Percentiles rank a stretch among this genome's conserved stretches.
Conservation (phyloP, 2,329 filamentous ascomycete species). For the Fusarium sulawesiense region DNA sequence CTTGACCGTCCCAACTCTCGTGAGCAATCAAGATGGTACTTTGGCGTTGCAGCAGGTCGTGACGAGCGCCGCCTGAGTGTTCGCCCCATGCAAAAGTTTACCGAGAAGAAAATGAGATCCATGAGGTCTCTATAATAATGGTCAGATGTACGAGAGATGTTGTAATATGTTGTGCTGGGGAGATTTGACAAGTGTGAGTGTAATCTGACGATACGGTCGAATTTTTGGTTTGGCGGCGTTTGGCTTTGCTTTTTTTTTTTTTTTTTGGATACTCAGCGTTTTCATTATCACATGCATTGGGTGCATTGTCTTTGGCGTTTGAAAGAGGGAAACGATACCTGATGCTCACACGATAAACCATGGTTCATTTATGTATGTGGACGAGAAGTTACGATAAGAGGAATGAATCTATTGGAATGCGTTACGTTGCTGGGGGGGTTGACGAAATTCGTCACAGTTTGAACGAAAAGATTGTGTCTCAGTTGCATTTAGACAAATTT, state of each 20-base stretch:
- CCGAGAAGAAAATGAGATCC: conserved; percentile 53
- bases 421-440: conserved; percentile 6
- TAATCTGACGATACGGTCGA: conserved; percentile 22
- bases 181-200: neutral
- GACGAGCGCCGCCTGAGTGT: conserved; percentile 59
- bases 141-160: conserved; percentile 27
- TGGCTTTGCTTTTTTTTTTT: neutral
- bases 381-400: conserved; percentile 5
- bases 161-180: conserved; percentile 28
- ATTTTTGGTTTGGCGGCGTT: neutral
- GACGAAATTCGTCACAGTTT: conserved; percentile 4
- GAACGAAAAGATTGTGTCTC: conserved; percentile 22
- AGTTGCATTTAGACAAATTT: conserved; percentile 4
- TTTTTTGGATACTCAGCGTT: conserved; percentile 24
- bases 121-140: conserved; percentile 46
- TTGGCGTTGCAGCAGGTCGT: conserved; percentile 56
- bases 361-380: conserved; percentile 19
- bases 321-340: conserved; percentile 17
- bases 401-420: conserved; percentile 34
- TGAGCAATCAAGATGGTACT: conserved; percentile 64
- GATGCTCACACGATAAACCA: conserved; percentile 19
- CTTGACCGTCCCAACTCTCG: conserved; percentile 57
- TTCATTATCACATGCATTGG: conserved; percentile 2
- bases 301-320: conserved; percentile 39
- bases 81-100: conserved; percentile 58